Percentiles rank a stretch among this genome's conserved stretches.
phyloP scores from a whole-genome alignment of 2,329 filamentous ascomycete genomes.

The Dactylellina sp. region DNA sequence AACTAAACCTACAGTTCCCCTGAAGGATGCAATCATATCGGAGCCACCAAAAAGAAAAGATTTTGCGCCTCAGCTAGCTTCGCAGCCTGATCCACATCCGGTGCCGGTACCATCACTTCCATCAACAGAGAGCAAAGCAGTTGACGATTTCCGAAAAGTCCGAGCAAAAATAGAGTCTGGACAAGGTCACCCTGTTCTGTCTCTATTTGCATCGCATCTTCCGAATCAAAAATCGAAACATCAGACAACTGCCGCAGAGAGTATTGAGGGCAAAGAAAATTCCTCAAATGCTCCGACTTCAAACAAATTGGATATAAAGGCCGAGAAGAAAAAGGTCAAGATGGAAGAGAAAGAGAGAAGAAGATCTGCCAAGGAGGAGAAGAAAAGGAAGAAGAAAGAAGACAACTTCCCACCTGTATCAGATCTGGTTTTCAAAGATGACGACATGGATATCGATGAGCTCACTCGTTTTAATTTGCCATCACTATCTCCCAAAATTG shows the following conservation, averaged over 20 bases:
- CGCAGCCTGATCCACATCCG: neutral
- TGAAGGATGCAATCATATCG: conserved; percentile 28
- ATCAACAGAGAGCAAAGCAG: conserved; percentile 43
- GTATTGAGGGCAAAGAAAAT: conserved; percentile 47
- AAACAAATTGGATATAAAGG: conserved; percentile 32
- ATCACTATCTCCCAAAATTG: conserved; percentile 32
- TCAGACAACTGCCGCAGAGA: conserved; percentile 24
- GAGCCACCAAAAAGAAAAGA: conserved; percentile 32
- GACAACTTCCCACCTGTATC: conserved; percentile 48
- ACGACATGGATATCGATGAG: conserved; percentile 52
- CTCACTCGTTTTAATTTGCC: conserved; percentile 32
- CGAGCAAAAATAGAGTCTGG: conserved; percentile 44
- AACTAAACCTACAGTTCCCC: conserved; percentile 38
- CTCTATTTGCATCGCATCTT: conserved; percentile 49
- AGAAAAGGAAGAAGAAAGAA: conserved; percentile 55
- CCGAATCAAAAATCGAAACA: conserved; percentile 45
- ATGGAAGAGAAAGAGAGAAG: conserved; percentile 49
- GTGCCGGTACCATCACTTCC: conserved; percentile 32
- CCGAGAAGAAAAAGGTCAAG: conserved; percentile 55
- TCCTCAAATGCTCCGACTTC: conserved; percentile 8
- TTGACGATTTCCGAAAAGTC: conserved; percentile 48
- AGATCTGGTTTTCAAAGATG: conserved; percentile 53
- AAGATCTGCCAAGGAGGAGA: conserved; percentile 47
- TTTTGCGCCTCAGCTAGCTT: conserved; percentile 26
- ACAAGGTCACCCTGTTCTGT: conserved; percentile 40